Percentiles rank a stretch among this genome's conserved stretches.
phyloP scores from a whole-genome alignment of 2,329 filamentous ascomycete species.

The Metarhizium brunneum region DNA sequence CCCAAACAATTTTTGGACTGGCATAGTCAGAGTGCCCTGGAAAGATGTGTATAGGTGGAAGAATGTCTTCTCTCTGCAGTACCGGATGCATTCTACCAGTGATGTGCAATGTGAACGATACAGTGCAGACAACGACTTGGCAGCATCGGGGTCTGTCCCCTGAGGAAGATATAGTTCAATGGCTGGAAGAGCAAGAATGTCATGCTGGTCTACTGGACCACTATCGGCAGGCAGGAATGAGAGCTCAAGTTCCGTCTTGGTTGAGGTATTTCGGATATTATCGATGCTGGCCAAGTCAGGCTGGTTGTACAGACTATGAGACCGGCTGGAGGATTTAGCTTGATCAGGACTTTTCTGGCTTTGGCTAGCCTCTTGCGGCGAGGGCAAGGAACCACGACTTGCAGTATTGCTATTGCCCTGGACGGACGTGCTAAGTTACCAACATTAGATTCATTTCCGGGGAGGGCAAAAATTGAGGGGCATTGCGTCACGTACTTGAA shows the following conservation, averaged over 20 bases:
- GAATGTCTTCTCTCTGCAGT: slow-evolving; percentile 94
- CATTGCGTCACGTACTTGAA: slow-evolving; percentile 34
- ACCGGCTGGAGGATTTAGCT: slow-evolving; percentile 12
- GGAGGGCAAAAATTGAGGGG: not conserved
- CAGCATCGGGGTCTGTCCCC: slow-evolving; percentile 79
- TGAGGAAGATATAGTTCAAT: slow-evolving; percentile 73
- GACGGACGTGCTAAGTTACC: slow-evolving; percentile 23
- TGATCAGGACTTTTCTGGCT: slow-evolving; percentile 7
- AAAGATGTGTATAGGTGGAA: slow-evolving; percentile 93
- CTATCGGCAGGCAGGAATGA: slow-evolving; percentile 52
- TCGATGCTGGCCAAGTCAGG: slow-evolving; percentile 47
- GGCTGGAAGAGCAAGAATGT: slow-evolving; percentile 70
- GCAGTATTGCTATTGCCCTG: slow-evolving; percentile 13
- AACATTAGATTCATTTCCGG: slow-evolving; percentile 8
- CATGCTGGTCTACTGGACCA: slow-evolving; percentile 45
- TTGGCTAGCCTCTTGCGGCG: slow-evolving; percentile 19
- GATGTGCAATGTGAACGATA: slow-evolving; percentile 95
- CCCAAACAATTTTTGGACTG: slow-evolving; percentile 84
- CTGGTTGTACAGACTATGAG: slow-evolving; percentile 49
- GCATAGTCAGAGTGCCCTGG: slow-evolving; percentile 91
- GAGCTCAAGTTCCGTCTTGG: slow-evolving; percentile 50
- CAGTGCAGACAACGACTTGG: slow-evolving; percentile 73
- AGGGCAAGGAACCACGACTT: slow-evolving; percentile 16
- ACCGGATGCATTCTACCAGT: slow-evolving; percentile 88
- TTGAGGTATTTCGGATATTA: slow-evolving; percentile 45